phyloP scores from a whole-genome alignment of 164 flowering plant genomes.

The Nymphaea colorata region DNA sequence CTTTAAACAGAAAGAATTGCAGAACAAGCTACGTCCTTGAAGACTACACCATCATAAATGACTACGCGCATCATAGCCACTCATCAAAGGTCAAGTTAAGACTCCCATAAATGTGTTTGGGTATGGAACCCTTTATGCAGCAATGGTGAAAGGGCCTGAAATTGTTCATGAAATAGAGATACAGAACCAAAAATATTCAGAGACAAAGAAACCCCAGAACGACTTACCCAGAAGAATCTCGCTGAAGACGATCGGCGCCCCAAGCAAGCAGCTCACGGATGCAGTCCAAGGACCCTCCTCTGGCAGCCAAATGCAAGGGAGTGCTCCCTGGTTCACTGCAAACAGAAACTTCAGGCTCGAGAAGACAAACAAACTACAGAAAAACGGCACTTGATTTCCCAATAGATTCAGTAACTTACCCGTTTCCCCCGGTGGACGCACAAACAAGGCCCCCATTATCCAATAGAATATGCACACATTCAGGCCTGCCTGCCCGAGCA shows the following conservation, averaged over 20 bases:
- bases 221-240: constrained; percentile 82
- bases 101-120: background rate
- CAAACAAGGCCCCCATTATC: constrained; percentile 84
- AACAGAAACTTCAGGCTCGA: constrained; percentile 6
- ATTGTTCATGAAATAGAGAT: background rate
- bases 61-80: no score
- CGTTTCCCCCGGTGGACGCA: constrained; percentile 77
- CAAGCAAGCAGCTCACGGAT: constrained; percentile 80
- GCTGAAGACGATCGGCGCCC: constrained; percentile 92
- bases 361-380: background rate
- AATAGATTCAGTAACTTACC: constrained; percentile 31
- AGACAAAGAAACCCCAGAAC: background rate
- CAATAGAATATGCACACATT: constrained; percentile 67
- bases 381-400: background rate
- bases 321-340: constrained; percentile 74
- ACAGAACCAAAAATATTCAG: background rate
- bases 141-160: background rate
- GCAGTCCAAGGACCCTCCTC: constrained; percentile 92
- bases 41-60: no score
- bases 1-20: no score
- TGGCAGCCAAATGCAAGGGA: constrained; percentile 96
- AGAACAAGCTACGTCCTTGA: no score
- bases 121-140: background rate
- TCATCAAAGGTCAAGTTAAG: no score
- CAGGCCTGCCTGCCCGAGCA: constrained; percentile 72